Percentiles rank a stretch among this genome's conserved stretches.
Conservation (phyloP, 192 early-diverging fungal species). For the Coemansia sp. region DNA sequence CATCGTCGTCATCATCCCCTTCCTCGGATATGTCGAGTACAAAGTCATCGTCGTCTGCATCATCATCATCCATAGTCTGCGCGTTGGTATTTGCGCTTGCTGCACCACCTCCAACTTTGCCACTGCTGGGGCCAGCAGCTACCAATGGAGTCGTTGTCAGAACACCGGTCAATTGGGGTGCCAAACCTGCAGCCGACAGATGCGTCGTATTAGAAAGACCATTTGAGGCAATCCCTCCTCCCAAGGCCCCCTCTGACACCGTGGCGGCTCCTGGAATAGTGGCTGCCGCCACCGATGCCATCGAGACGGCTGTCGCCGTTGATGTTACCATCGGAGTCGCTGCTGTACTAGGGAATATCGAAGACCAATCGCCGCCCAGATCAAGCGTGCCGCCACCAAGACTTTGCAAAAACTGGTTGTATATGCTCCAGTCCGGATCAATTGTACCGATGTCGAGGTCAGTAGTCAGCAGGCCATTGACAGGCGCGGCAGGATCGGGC, state of each 20-base stretch:
- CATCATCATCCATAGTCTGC: conserved; percentile 31
- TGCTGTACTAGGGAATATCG: conserved; percentile 23
- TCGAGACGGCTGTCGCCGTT: background rate
- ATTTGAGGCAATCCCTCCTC: too few relatives aligned
- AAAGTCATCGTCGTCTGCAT: conserved; percentile 46
- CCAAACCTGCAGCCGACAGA: too few relatives aligned
- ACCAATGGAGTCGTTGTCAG: too few relatives aligned
- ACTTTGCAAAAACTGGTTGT: conserved; percentile 43
- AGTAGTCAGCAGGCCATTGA: background rate
- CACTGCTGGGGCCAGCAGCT: background rate
- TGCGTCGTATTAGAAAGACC: too few relatives aligned
- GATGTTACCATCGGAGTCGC: background rate
- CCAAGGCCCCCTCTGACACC: too few relatives aligned
- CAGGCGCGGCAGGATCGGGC: too few relatives aligned
- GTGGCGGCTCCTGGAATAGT: too few relatives aligned
- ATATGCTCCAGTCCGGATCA: conserved; percentile 40
- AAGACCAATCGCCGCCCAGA: conserved; percentile 23
- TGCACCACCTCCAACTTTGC: too few relatives aligned
- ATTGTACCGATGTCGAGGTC: conserved; percentile 7
- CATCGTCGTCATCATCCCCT: conserved; percentile 29
- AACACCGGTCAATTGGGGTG: too few relatives aligned
- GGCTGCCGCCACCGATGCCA: too few relatives aligned
- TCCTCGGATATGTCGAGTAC: conserved; percentile 35
- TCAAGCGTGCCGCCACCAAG: conserved; percentile 21
- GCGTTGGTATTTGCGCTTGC: background rate